phyloP scores from a whole-genome alignment of 768 basidiomycete species.

The Suillus plorans region DNA sequence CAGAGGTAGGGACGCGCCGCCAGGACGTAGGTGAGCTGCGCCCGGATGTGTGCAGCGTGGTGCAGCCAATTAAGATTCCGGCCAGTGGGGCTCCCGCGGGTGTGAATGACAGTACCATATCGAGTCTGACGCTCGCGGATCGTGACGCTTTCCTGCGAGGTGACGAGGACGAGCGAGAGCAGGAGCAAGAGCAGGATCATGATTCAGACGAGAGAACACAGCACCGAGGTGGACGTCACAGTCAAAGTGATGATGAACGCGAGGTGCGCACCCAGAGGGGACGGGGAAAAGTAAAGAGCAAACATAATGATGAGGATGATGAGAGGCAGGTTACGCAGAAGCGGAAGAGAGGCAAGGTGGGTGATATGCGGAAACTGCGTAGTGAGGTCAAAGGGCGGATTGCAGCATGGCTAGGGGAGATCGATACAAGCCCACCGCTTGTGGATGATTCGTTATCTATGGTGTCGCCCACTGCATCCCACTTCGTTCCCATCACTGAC shows the following conservation, averaged over 20 bases:
- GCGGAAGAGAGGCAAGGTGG: slow-evolving; percentile 31
- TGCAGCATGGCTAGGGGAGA: slow-evolving; percentile 73
- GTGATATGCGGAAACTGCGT: slow-evolving; percentile 38
- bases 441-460: slow-evolving; percentile 38
- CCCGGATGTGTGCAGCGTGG: slow-evolving; percentile 37
- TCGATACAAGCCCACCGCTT: slow-evolving; percentile 53
- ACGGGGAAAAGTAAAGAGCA: slow-evolving; percentile 24
- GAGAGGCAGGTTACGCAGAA: slow-evolving; percentile 14
- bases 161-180: slow-evolving; percentile 9
- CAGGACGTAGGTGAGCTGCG: slow-evolving; percentile 25
- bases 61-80: slow-evolving; percentile 41
- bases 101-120: slow-evolving; percentile 47
- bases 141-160: slow-evolving; percentile 20
- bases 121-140: slow-evolving; percentile 43
- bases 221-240: slow-evolving; percentile 25
- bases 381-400: slow-evolving; percentile 66
- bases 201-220: slow-evolving; percentile 35
- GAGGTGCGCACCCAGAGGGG: slow-evolving; percentile 31
- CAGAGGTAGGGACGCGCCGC: slow-evolving; percentile 70
- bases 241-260: slow-evolving; percentile 31
- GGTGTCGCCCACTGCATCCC: slow-evolving; percentile 33
- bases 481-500: slow-evolving; percentile 26
- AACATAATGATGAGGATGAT: slow-evolving; percentile 26
- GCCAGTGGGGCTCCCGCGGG: slow-evolving; percentile 25
- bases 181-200: slow-evolving; percentile 22